A percentile compares a stretch with the other conserved stretches of the same genome.
phyloP scores from a whole-genome alignment of 768 basidiomycete genomes.

The Lactarius hengduanensis region DNA sequence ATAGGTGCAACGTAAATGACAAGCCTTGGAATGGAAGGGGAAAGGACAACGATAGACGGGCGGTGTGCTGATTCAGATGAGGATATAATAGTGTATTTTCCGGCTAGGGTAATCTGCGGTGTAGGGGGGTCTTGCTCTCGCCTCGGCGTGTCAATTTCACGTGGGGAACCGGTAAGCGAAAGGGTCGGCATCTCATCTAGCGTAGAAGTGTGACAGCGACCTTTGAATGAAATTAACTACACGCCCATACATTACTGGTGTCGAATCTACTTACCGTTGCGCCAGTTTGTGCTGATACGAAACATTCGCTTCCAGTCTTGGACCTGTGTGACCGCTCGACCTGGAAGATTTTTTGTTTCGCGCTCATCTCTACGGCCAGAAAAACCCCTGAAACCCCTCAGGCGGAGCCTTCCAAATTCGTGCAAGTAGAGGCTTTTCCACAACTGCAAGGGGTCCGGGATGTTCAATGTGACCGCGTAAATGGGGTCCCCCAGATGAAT shows the following conservation, averaged over 20 bases:
- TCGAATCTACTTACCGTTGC: slow-evolving; percentile 52
- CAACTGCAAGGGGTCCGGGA: slow-evolving; percentile 41
- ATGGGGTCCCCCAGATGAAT: slow-evolving; percentile 27
- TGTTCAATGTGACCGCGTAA: slow-evolving; percentile 25
- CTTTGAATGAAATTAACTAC: slow-evolving; percentile 37
- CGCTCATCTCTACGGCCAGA: slow-evolving; percentile 54
- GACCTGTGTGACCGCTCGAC: slow-evolving; percentile 40
- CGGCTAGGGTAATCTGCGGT: slow-evolving; percentile 24
- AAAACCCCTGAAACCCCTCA: slow-evolving; percentile 68
- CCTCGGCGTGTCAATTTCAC: neutral
- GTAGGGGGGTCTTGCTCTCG: slow-evolving; percentile 22
- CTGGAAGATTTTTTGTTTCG: slow-evolving; percentile 58
- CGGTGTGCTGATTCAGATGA: slow-evolving; percentile 46
- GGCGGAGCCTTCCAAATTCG: slow-evolving; percentile 63
- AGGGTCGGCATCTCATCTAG: slow-evolving; percentile 15
- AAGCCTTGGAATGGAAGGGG: slow-evolving; percentile 38
- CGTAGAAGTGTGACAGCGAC: slow-evolving; percentile 48
- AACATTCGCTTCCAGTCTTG: slow-evolving; percentile 89
- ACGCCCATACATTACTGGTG: slow-evolving; percentile 8
- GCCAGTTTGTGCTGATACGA: slow-evolving; percentile 80
- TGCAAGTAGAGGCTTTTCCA: slow-evolving; percentile 67
- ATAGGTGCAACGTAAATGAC: slow-evolving; percentile 47
- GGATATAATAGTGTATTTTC: slow-evolving; percentile 23
- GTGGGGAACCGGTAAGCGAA: neutral
- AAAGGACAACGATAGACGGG: slow-evolving; percentile 54